phyloP scores from a whole-genome alignment of 2,329 filamentous ascomycete genomes.

The Arachnomyces sp. region DNA sequence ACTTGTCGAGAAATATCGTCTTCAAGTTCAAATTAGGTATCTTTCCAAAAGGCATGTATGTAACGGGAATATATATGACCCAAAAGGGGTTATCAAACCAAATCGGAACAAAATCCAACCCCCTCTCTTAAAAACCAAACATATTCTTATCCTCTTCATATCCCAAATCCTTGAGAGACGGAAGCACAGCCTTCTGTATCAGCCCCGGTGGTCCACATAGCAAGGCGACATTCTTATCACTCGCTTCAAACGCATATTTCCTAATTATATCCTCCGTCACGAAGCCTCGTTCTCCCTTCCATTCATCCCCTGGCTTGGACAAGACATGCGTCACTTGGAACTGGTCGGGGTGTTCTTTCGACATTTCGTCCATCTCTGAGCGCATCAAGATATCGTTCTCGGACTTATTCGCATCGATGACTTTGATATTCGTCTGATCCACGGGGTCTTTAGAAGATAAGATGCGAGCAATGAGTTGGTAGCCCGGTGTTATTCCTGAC shows the following conservation, averaged over 20 bases:
- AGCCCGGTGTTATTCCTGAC: constrained; percentile 45
- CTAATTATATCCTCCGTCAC: constrained; percentile 36
- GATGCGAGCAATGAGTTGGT: constrained; percentile 41
- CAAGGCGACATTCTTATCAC: constrained; percentile 35
- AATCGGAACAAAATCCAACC: too few relatives aligned
- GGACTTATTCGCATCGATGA: constrained; percentile 43
- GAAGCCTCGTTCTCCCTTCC: constrained; percentile 40
- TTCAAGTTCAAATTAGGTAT: too few relatives aligned
- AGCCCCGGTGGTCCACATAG: constrained; percentile 44
- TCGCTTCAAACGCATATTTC: constrained; percentile 35
- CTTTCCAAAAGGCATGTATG: too few relatives aligned
- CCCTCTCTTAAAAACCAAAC: constrained; percentile 32
- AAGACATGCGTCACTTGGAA: constrained; percentile 42
- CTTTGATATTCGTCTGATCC: constrained; percentile 33
- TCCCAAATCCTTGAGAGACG: constrained; percentile 39
- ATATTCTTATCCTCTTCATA: constrained; percentile 39
- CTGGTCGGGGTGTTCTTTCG: constrained; percentile 28
- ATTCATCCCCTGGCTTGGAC: constrained; percentile 36
- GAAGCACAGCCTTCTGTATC: constrained; percentile 46
- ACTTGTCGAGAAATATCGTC: too few relatives aligned
- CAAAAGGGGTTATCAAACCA: too few relatives aligned
- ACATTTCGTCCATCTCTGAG: constrained; percentile 36
- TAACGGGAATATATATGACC: too few relatives aligned
- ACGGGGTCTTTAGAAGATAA: constrained; percentile 19
- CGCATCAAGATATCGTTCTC: constrained; percentile 41